Base-by-base conservation (phyloP, 1,284 basidiomycete genomes). In the Takashimella tepidaria region DNA sequence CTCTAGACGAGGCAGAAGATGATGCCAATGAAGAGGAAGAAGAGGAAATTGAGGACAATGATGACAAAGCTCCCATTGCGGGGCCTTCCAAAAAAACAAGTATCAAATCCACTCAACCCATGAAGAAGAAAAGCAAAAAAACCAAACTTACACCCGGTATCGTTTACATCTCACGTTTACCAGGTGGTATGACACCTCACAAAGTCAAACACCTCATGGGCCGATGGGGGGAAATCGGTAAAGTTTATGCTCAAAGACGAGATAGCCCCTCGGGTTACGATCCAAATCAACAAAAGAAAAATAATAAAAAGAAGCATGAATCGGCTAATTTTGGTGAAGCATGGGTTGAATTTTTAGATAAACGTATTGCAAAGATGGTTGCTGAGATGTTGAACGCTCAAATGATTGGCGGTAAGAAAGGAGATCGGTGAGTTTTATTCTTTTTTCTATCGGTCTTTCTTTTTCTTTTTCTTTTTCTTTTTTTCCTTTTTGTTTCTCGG, bases 331-430 rank as follows among this genome's bases (percentile, higher is more conserved):
- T 87, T 69, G 88, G 86, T 0, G 96, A 99, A 74, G 96, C 96
- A 26, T 99, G 96, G 96, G 87, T 98, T 45, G 96, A 99, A 76
- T 98, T 98, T 75, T 83, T 85, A 61, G 88, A 95, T 74, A 98
- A 98, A 75, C 85, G 83, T 50, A 81, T 97, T 23, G 96, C 92
- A 0, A 84, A 92, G 46, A 86, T 84, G 25, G 87, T 95, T 1
- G 95, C 96, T 5, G 89, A 84, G 54, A 91, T 98, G 88, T 79
- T 99, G 59, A 99, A 98, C 69, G 96, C 95, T 1, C 86, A 93
- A 68, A 84, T 91, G 0, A 95, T 99, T 59, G 96, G 92, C 6
- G 91, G 92, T 2, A 93, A 92, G 79, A 93, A 93, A 73, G 88
- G 90, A 6, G 76, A 77, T 58, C 57, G 63, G 68, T 72, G 47